Percentiles rank a stretch among this genome's conserved stretches.
Conservation (phyloP, 2,329 filamentous ascomycete genomes). For the Fusarium dlaminii region DNA sequence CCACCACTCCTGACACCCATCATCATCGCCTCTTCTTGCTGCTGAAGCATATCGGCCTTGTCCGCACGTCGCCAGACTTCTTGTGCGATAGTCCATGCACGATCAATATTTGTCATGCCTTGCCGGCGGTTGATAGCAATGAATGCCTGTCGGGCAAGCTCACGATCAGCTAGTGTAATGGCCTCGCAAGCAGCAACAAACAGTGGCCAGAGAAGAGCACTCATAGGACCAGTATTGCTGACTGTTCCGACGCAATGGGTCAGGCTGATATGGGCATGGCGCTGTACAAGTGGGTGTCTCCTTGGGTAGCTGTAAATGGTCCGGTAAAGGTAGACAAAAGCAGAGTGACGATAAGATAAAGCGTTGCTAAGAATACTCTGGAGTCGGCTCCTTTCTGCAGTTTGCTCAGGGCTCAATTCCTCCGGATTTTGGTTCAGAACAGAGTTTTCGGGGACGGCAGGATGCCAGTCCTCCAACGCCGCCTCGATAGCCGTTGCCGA, state of each 20-base stretch:
- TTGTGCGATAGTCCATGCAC: slow-evolving; percentile 68
- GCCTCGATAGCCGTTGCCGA: slow-evolving; percentile 65
- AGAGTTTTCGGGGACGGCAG: slow-evolving; percentile 56
- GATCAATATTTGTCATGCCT: slow-evolving; percentile 72
- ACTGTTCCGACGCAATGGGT: slow-evolving; percentile 65
- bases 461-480: slow-evolving; percentile 65
- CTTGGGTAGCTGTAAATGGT: slow-evolving; percentile 61
- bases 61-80: slow-evolving; percentile 70
- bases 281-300: slow-evolving; percentile 61
- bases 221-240: slow-evolving; percentile 66
- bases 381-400: slow-evolving; percentile 54
- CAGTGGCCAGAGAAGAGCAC: slow-evolving; percentile 70
- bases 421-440: slow-evolving; percentile 35
- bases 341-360: slow-evolving; percentile 68
- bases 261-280: slow-evolving; percentile 60
- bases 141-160: slow-evolving; percentile 62
- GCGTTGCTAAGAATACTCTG: slow-evolving; percentile 67
- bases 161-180: slow-evolving; percentile 57
- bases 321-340: slow-evolving; percentile 67
- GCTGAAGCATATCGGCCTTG: slow-evolving; percentile 40
- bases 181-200: slow-evolving; percentile 73
- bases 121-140: slow-evolving; percentile 63
- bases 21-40: slow-evolving; percentile 34
- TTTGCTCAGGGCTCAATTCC: slow-evolving; percentile 37
- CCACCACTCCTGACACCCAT: slow-evolving; percentile 36